Base-by-base conservation (phyloP, 2,329 filamentous ascomycete genomes). In the Helminthosporium solani region DNA sequence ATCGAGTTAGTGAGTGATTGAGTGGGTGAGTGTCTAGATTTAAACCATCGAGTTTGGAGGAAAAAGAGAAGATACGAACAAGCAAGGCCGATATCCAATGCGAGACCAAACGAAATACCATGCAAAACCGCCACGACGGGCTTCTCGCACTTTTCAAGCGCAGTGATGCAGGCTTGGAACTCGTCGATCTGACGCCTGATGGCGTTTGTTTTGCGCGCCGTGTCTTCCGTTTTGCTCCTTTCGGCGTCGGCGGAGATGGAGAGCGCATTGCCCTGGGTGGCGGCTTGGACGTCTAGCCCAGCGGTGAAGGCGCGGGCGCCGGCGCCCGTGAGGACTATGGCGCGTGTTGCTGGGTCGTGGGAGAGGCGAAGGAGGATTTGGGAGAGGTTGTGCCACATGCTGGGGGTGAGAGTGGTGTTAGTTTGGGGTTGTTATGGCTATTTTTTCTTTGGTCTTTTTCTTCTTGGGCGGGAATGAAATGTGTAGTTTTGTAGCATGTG, bases 131-230 rank as follows among this genome's bases (percentile, higher is more conserved):
- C 15, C 8, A 33, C 14, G 2, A 30, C 23, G 7, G 35, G 43
- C 73, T 97, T 97, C 73, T 94, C 88, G 71, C 92, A 97, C 57
- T 80, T 84, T 68, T 96, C 92, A 42, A 95, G 75, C 12, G 84
- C 79, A 1, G 78, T 79, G 52, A 99, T 84, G 61, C 84, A 87
- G 41, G 80, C 79, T 70, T 99, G 94, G 68, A 96, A 95, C 52
- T 89, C 83, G 50, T 78, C 71, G 45, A 96, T 84, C 66, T 88
- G 80, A 28, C 83, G 78, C 39, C 88, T 80, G 40, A 91, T 61
- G 3, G 62, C 60, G 42, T 57, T 67, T 19, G 70, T 70, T 54
- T 75, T 81, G 53, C 89, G 80, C 2, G 86, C 86, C 0, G 76
- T 67, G 64, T 95, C 90, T 33, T 31, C 18, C 15, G 15, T 12